Evolutionary conservation across 306 rosid species (phyloP).

Genomic region (Cicer cuneatum): DNA sequence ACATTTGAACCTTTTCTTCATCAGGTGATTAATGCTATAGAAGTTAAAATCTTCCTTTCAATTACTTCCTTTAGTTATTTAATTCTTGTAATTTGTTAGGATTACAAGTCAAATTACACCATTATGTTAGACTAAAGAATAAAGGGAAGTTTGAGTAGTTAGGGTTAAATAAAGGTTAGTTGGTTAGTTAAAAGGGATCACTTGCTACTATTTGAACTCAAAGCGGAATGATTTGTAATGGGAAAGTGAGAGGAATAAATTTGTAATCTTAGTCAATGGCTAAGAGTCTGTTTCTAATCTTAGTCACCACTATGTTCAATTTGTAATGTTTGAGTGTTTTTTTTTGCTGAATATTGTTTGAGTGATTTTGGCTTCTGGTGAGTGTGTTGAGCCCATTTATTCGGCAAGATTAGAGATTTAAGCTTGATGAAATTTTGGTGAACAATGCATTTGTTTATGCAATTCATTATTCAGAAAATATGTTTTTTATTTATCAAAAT

Average conservation of each 20-base stretch:
- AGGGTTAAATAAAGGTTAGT: neutral
- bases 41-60: constrained; percentile 22
- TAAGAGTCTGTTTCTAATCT: too few relatives aligned
- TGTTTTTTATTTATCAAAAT: constrained; percentile 1
- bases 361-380: constrained; percentile 6
- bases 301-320: neutral
- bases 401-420: neutral
- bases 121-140: neutral
- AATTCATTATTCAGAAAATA: neutral
- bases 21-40: constrained; percentile 65
- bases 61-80: constrained; percentile 9
- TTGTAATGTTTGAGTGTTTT: neutral
- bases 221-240: too few relatives aligned
- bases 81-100: neutral
- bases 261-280: too few relatives aligned
- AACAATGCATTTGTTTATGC: neutral
- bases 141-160: neutral
- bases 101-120: constrained; percentile 1
- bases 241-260: too few relatives aligned
- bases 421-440: constrained; percentile 10
- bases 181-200: neutral
- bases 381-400: neutral
- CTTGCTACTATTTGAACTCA: neutral
- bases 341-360: neutral
- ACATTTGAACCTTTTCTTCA: constrained; percentile 96